Evolutionary conservation across 495 filamentous ascomycete species (phyloP).

Genomic region (Lindgomyces ingoldianus): DNA sequence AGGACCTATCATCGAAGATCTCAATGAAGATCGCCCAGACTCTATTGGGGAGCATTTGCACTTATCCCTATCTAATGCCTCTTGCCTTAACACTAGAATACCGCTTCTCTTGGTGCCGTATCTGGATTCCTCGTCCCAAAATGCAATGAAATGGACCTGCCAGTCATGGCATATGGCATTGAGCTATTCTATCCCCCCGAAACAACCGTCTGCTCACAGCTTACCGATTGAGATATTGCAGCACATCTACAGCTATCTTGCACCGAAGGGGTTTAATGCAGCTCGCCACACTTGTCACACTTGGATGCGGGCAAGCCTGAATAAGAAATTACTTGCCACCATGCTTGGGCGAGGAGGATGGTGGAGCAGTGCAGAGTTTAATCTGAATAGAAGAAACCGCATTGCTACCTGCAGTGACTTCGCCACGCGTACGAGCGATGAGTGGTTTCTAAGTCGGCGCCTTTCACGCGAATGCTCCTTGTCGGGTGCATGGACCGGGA

Average conservation of each 20-base stretch:
- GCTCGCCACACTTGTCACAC: constrained; percentile 64
- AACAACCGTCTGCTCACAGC: constrained; percentile 29
- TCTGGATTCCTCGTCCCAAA: constrained; percentile 33
- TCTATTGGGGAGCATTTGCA: neutral
- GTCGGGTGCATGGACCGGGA: constrained; percentile 52
- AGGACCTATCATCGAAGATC: constrained; percentile 18
- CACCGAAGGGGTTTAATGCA: constrained; percentile 64
- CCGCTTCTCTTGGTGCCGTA: constrained; percentile 6
- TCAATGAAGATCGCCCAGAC: constrained; percentile 5
- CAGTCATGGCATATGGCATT: constrained; percentile 39
- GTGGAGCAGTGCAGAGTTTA: constrained; percentile 52
- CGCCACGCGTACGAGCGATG: constrained; percentile 50
- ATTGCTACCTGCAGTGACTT: neutral
- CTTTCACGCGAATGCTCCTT: constrained; percentile 65
- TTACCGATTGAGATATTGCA: constrained; percentile 65
- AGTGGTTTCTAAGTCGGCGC: constrained; percentile 61
- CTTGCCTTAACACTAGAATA: constrained; percentile 7
- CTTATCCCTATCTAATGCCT: neutral
- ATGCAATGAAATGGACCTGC: constrained; percentile 42
- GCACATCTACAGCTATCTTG: constrained; percentile 57
- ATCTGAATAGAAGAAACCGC: constrained; percentile 34
- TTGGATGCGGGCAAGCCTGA: constrained; percentile 68
- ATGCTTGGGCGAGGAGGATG: constrained; percentile 64
- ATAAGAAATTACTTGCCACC: constrained; percentile 52
- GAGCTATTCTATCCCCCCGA: constrained; percentile 43